phyloP scores from a whole-genome alignment of 768 basidiomycete species.

The Tulasnella calospora region DNA sequence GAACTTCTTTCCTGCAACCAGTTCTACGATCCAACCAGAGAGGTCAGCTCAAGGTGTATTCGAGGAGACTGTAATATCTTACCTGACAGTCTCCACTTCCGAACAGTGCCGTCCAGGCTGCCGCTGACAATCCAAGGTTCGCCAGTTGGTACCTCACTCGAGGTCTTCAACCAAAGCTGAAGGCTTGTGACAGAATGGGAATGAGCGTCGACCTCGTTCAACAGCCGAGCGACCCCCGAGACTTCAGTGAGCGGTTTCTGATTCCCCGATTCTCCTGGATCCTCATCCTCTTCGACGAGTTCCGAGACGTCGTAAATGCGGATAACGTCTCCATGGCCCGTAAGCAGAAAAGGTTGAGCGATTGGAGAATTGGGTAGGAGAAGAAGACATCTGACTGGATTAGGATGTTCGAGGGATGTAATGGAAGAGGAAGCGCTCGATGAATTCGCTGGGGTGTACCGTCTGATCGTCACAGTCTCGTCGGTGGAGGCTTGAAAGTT shows the following conservation, averaged over 20 bases:
- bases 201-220: constrained; percentile 77
- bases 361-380: constrained; percentile 60
- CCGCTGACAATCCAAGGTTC: constrained; percentile 67
- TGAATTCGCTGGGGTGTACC: constrained; percentile 39
- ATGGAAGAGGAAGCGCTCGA: constrained; percentile 27
- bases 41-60: not conserved
- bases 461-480: constrained; percentile 65
- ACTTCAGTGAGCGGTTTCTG: not conserved
- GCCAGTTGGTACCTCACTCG: not conserved
- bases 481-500: constrained; percentile 71
- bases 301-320: constrained; percentile 73
- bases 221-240: constrained; percentile 35
- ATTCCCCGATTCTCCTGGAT: not conserved
- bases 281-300: constrained; percentile 36
- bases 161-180: constrained; percentile 58
- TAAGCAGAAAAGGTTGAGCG: constrained; percentile 70
- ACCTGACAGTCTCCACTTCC: constrained; percentile 73
- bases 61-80: constrained; percentile 36
- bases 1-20: constrained; percentile 24
- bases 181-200: constrained; percentile 84
- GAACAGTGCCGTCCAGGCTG: constrained; percentile 80
- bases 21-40: constrained; percentile 22
- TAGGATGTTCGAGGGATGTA: constrained; percentile 41
- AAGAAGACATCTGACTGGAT: constrained; percentile 70
- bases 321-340: constrained; percentile 78